Evolutionary conservation across 192 early-diverging fungal genomes (phyloP).

Genomic region (Chytriomyces hyalinus): DNA sequence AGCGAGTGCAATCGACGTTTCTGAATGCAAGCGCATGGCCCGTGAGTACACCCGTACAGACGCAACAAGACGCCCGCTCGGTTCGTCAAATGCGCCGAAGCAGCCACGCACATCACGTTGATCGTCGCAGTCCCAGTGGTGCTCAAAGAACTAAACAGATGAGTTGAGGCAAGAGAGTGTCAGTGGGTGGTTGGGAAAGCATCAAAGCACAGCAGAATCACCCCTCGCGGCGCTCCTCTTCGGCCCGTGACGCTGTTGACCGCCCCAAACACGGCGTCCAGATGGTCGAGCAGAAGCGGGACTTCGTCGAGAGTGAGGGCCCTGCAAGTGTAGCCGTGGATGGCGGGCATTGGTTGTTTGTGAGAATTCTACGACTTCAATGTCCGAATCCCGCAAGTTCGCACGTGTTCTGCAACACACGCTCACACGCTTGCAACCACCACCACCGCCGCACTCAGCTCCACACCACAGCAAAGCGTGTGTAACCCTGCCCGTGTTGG

Average conservation of each 20-base stretch:
- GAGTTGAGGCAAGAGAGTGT: background rate
- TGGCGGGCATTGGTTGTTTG: too few relatives aligned
- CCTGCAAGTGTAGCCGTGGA: background rate
- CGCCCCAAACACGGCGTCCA: background rate
- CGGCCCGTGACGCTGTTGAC: background rate
- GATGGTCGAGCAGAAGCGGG: slow-evolving; percentile 11
- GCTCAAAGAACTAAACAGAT: background rate
- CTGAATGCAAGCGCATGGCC: slow-evolving; percentile 64
- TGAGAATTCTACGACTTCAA: too few relatives aligned
- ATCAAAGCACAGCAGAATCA: background rate
- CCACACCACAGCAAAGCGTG: too few relatives aligned
- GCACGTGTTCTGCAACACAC: too few relatives aligned
- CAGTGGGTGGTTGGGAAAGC: background rate
- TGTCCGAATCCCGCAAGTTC: too few relatives aligned
- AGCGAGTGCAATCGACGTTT: slow-evolving; percentile 16
- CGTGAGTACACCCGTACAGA: slow-evolving; percentile 68
- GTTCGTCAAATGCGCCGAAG: background rate
- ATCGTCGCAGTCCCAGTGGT: slow-evolving; percentile 4
- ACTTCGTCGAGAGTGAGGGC: background rate
- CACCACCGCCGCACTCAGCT: too few relatives aligned
- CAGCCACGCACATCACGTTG: background rate
- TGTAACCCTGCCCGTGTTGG: too few relatives aligned
- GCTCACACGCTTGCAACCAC: too few relatives aligned
- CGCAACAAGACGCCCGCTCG: slow-evolving; percentile 36
- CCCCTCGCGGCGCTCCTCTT: slow-evolving; percentile 3